phyloP scores from a whole-genome alignment of 129 eudicot genomes.

The Saussurea involucrata region DNA sequence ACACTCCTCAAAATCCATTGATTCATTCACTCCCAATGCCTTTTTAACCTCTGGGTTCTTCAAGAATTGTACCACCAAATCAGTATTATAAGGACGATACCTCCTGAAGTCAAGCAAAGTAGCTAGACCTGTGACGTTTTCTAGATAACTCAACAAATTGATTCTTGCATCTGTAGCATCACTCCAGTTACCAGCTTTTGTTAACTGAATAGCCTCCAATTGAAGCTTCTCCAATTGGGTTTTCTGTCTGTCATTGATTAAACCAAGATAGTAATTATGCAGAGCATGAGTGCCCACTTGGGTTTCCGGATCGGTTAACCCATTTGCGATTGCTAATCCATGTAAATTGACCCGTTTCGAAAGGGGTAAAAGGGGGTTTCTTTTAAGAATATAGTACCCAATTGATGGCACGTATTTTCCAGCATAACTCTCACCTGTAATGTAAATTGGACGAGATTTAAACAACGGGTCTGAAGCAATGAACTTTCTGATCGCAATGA shows the following conservation, averaged over 20 bases:
- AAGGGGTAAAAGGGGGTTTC: not conserved
- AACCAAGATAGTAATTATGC: constrained; percentile 46
- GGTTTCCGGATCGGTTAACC: constrained; percentile 49
- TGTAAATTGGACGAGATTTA: not conserved
- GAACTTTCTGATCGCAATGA: constrained; percentile 36
- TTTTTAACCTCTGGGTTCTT: not conserved
- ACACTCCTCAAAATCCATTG: constrained; percentile 45
- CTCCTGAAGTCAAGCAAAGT: constrained; percentile 44
- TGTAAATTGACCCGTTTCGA: not conserved
- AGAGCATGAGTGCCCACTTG: constrained; percentile 65
- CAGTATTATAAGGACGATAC: constrained; percentile 36
- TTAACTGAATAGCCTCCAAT: not conserved
- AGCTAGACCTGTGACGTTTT: constrained; percentile 37
- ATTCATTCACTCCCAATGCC: constrained; percentile 33
- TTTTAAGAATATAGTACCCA: not conserved
- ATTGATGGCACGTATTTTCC: not conserved
- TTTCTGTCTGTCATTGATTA: constrained; percentile 59
- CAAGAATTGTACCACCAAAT: constrained; percentile 23
- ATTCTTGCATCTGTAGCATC: constrained; percentile 52
- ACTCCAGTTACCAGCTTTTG: constrained; percentile 37
- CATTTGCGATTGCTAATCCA: constrained; percentile 62
- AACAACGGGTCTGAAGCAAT: not conserved
- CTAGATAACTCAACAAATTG: constrained; percentile 23
- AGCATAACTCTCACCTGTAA: not conserved
- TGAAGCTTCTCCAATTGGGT: constrained; percentile 34